Percentiles rank a stretch among this genome's conserved stretches.
These are phyloP conservation scores for Yamadazyma triangularis DNA, from an alignment of 1,139 yeast genomes.

Conservation along the genomic window DNA sequence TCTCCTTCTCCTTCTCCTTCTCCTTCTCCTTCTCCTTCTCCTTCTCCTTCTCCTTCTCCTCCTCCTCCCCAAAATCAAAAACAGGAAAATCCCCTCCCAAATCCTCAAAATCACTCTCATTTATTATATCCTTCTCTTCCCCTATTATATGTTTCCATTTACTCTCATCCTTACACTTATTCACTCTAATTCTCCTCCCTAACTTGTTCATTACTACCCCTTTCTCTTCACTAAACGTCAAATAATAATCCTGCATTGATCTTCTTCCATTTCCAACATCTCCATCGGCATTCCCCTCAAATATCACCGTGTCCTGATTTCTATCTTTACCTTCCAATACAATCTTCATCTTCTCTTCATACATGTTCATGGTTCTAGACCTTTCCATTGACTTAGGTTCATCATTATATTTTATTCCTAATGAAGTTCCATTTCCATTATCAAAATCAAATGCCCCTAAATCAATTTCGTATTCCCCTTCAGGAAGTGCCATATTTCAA, in stretches of 20 bases:
- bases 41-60: conserved; percentile 1
- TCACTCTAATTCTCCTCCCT: conserved; percentile 31
- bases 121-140: conserved; percentile 20
- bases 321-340: conserved; percentile 27
- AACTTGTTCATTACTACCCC: conserved; percentile 19
- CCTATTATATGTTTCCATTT: conserved; percentile 13
- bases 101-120: conserved; percentile 37
- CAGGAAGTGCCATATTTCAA: conserved; percentile 19
- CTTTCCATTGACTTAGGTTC: conserved; percentile 44
- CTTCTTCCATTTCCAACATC: no score
- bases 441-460: conserved; percentile 21
- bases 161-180: conserved; percentile 31
- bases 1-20: not conserved
- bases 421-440: conserved; percentile 10
- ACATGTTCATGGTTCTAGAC: conserved; percentile 27
- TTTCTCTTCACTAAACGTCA: conserved; percentile 17
- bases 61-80: conserved; percentile 17
- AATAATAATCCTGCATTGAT: no score
- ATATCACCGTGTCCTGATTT: conserved; percentile 23
- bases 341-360: conserved; percentile 32
- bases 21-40: conserved; percentile 1
- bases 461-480: conserved; percentile 46
- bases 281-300: conserved; percentile 29
- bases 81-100: conserved; percentile 18
- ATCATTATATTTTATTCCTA: conserved; percentile 41